These are phyloP conservation scores for Cicer chorassanicum DNA, from an alignment of 306 rosid genomes.

Conservation along the genomic window DNA sequence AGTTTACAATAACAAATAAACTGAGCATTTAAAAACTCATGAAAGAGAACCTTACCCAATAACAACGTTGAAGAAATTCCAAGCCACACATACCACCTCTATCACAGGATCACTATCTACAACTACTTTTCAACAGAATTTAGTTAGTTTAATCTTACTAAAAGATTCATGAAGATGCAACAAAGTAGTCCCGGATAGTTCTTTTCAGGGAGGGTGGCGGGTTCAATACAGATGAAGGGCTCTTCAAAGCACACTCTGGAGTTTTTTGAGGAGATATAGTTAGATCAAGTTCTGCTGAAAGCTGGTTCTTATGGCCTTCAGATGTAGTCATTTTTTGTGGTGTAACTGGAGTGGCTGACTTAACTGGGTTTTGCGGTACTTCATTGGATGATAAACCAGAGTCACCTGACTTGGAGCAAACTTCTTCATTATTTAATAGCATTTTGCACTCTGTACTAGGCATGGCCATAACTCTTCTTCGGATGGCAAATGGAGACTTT, in stretches of 20 bases:
- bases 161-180: slow-evolving; percentile 51
- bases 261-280: slow-evolving; percentile 61
- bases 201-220: slow-evolving; percentile 85
- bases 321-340: slow-evolving; percentile 64
- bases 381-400: slow-evolving; percentile 38
- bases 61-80: slow-evolving; percentile 17
- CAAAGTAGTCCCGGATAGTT: slow-evolving; percentile 90
- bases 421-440: slow-evolving; percentile 53
- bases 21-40: not conserved
- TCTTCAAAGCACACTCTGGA: slow-evolving; percentile 72
- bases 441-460: slow-evolving; percentile 59
- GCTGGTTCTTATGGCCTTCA: slow-evolving; percentile 54
- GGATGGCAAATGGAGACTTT: slow-evolving; percentile 55
- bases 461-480: slow-evolving; percentile 86
- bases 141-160: slow-evolving; percentile 6
- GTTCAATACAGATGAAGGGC: slow-evolving; percentile 92
- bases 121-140: slow-evolving; percentile 29
- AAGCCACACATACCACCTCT: slow-evolving; percentile 26
- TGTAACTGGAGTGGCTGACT: slow-evolving; percentile 45
- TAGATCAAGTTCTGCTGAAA: slow-evolving; percentile 46
- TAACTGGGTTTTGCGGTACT: slow-evolving; percentile 17
- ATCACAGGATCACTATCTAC: slow-evolving; percentile 26
- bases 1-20: not conserved
- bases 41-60: slow-evolving; percentile 46
- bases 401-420: slow-evolving; percentile 41